phyloP scores from a whole-genome alignment of 2,329 filamentous ascomycete genomes.

The Byssothecium circinans region DNA sequence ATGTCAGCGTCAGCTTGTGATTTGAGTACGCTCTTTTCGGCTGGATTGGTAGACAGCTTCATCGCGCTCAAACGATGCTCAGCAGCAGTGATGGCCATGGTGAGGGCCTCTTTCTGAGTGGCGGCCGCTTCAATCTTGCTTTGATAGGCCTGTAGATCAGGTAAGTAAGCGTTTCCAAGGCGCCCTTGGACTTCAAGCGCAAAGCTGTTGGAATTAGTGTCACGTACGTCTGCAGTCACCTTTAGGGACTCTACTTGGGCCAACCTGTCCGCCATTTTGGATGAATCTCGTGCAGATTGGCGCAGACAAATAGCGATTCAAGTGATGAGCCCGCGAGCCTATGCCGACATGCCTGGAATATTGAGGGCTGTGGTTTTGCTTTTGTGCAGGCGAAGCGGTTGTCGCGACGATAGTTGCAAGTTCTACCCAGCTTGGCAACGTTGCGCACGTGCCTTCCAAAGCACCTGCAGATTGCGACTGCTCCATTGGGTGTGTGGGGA shows the following conservation, averaged over 20 bases:
- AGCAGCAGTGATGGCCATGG: constrained; percentile 73
- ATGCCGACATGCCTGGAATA: too few species aligned
- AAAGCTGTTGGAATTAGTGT: constrained; percentile 18
- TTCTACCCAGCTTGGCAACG: constrained; percentile 7
- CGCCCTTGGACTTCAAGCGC: not conserved
- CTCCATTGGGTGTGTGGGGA: not conserved
- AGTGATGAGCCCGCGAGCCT: not conserved
- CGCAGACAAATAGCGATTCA: not conserved
- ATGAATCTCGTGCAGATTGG: not conserved
- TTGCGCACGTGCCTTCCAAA: constrained; percentile 13
- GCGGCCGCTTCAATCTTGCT: constrained; percentile 53
- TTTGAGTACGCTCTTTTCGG: constrained; percentile 68
- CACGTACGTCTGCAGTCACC: constrained; percentile 39
- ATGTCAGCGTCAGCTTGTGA: constrained; percentile 71
- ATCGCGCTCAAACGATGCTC: constrained; percentile 82
- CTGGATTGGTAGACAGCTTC: constrained; percentile 58
- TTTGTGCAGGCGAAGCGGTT: not conserved
- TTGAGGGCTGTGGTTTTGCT: not conserved
- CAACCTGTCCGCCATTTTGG: constrained; percentile 31
- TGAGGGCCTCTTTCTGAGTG: constrained; percentile 66
- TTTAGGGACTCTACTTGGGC: constrained; percentile 32
- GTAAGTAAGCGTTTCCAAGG: constrained; percentile 19
- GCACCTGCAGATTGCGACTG: not conserved
- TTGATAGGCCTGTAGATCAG: constrained; percentile 25
- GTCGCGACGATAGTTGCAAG: constrained; percentile 1